A percentile compares a stretch with the other conserved stretches of the same genome.
phyloP scores from a whole-genome alignment of 768 basidiomycete genomes.

The Xerocomellus amylosporus region DNA sequence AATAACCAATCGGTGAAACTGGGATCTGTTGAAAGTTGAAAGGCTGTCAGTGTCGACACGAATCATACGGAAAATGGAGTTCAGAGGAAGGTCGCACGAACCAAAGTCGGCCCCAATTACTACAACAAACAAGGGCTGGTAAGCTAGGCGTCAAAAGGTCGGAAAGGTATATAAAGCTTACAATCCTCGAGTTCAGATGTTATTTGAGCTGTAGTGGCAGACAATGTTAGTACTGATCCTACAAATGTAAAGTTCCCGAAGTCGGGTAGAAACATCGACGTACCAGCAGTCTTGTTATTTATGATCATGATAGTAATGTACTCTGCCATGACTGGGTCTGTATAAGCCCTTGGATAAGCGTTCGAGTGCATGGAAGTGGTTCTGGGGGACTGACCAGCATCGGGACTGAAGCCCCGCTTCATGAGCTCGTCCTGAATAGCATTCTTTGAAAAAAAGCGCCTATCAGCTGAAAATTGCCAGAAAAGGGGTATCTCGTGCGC shows the following conservation, averaged over 20 bases:
- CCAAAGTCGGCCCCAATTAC: constrained; percentile 84
- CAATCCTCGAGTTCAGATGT: constrained; percentile 84
- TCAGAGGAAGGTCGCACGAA: constrained; percentile 33
- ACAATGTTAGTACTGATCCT: constrained; percentile 6
- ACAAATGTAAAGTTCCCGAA: not conserved
- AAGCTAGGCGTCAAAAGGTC: constrained; percentile 7
- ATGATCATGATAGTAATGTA: constrained; percentile 95
- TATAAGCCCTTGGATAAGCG: constrained; percentile 4
- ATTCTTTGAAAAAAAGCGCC: constrained; percentile 43
- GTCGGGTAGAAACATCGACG: constrained; percentile 23
- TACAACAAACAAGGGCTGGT: constrained; percentile 19
- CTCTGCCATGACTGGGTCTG: constrained; percentile 90
- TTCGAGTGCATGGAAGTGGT: constrained; percentile 2
- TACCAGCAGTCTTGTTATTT: constrained; percentile 82
- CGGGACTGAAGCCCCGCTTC: constrained; percentile 67
- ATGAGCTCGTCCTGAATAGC: constrained; percentile 80
- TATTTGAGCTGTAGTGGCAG: constrained; percentile 62
- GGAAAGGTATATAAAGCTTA: constrained; percentile 30
- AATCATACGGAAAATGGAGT: constrained; percentile 1
- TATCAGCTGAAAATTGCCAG: constrained; percentile 15
- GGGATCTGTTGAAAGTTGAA: constrained; percentile 48
- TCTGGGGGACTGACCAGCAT: constrained; percentile 54
- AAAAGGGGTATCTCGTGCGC: constrained; percentile 13
- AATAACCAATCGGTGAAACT: constrained; percentile 92
- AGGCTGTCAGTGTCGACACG: constrained; percentile 1